These are phyloP conservation scores for Phlebiopsis flavidoalba DNA, from an alignment of 768 basidiomycete species.

Conservation along the genomic window DNA sequence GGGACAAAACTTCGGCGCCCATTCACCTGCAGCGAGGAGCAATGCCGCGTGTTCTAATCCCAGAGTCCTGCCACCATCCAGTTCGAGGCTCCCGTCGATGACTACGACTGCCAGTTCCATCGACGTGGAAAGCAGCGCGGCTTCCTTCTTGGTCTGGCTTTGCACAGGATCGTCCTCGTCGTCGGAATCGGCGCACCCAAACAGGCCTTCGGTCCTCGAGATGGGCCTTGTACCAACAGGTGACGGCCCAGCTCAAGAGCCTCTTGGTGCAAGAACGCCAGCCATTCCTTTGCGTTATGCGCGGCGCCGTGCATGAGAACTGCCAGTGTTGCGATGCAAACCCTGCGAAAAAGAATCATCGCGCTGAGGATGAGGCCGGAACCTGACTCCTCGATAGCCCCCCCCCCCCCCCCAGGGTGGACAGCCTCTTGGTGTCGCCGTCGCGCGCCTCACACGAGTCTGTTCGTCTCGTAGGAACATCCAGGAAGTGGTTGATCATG, in stretches of 20 bases:
- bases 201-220: constrained; percentile 33
- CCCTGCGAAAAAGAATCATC: constrained; percentile 67
- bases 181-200: constrained; percentile 22
- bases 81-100: constrained; percentile 67
- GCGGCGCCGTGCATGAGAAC: constrained; percentile 83
- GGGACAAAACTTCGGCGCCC: constrained; percentile 64
- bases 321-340: constrained; percentile 58
- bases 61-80: constrained; percentile 73
- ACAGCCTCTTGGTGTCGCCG: constrained; percentile 49
- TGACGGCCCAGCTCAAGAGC: constrained; percentile 78
- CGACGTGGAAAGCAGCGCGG: constrained; percentile 66
- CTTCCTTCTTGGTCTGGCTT: constrained; percentile 42
- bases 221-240: constrained; percentile 65
- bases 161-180: constrained; percentile 9
- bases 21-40: constrained; percentile 70
- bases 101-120: constrained; percentile 76
- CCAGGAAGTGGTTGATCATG: constrained; percentile 93
- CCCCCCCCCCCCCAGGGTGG: too few species aligned
- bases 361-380: constrained; percentile 81
- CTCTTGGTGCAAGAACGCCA: constrained; percentile 78
- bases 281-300: constrained; percentile 75
- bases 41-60: constrained; percentile 72
- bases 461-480: constrained; percentile 84
- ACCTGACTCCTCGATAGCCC: constrained; percentile 69
- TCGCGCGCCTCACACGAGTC: constrained; percentile 67